Percentiles rank a stretch among this genome's conserved stretches.
Conservation (phyloP, 768 basidiomycete genomes). For the Collybiopsis confluens region DNA sequence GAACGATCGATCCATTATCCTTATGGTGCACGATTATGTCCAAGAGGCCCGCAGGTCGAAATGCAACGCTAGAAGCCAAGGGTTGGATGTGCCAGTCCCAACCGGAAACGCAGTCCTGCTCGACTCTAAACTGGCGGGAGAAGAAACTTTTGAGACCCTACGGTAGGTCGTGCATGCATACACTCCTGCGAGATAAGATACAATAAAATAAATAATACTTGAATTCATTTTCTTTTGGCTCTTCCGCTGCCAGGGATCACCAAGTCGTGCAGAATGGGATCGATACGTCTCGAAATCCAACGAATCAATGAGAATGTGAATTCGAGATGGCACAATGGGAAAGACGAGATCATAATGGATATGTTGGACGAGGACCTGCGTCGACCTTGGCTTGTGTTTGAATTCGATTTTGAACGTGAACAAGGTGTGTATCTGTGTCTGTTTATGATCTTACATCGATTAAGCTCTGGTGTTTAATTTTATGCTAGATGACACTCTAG, state of each 20-base stretch:
- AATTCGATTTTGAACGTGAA: background rate
- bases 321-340: background rate
- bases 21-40: background rate
- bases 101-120: background rate
- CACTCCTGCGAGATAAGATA: too few relatives aligned
- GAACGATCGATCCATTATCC: background rate
- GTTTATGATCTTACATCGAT: too few relatives aligned
- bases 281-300: background rate
- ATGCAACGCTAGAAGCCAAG: background rate
- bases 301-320: background rate
- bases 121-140: background rate
- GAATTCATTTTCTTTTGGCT: background rate
- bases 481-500: too few relatives aligned
- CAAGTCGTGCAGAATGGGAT: background rate
- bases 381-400: background rate
- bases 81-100: background rate
- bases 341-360: too few relatives aligned
- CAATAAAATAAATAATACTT: background rate
- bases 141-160: background rate
- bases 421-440: background rate
- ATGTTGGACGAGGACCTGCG: background rate
- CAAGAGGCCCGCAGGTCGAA: background rate
- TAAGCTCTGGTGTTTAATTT: too few relatives aligned
- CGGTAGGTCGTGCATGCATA: background rate
- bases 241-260: background rate